These are phyloP conservation scores for Populus ilicifolia DNA, from an alignment of 345 rosid species.

Conservation along the genomic window DNA sequence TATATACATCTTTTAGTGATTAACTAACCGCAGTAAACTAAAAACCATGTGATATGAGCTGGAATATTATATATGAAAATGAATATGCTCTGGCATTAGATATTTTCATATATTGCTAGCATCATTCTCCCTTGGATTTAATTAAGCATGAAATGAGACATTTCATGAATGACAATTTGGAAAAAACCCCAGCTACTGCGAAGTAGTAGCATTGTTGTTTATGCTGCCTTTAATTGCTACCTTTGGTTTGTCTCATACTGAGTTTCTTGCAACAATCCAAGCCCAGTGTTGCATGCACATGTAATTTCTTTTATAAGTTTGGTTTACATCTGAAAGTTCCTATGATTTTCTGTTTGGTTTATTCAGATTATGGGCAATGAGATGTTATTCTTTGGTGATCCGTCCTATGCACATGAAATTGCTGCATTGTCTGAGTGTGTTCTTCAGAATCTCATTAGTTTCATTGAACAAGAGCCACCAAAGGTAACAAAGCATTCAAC, in stretches of 20 bases:
- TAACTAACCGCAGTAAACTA: neutral
- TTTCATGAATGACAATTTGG: neutral
- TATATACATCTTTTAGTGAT: neutral
- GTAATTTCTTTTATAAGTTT: neutral
- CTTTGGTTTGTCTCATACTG: neutral
- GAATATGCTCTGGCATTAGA: too few species aligned
- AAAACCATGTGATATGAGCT: neutral
- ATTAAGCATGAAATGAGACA: neutral
- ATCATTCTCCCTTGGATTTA: too few species aligned
- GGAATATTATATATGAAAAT: too few species aligned
- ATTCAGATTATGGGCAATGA: conserved; percentile 61
- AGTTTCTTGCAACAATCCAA: neutral
- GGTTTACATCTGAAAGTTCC: neutral
- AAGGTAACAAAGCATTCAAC: conserved; percentile 32
- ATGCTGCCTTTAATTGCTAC: neutral
- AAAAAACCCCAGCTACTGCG: neutral
- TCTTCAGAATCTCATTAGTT: conserved; percentile 44
- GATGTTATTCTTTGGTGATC: conserved; percentile 54
- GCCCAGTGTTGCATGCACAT: neutral
- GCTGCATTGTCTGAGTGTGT: conserved; percentile 36
- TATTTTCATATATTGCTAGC: too few species aligned
- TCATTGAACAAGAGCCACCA: conserved; percentile 63
- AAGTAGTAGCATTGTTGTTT: too few species aligned
- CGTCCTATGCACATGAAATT: conserved; percentile 60
- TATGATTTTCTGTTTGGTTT: conserved; percentile 4